Percentiles rank a stretch among this genome's conserved stretches.
Evolutionary conservation across 139 green algal species (phyloP).

Genomic region (Coelastrella sp.): DNA sequence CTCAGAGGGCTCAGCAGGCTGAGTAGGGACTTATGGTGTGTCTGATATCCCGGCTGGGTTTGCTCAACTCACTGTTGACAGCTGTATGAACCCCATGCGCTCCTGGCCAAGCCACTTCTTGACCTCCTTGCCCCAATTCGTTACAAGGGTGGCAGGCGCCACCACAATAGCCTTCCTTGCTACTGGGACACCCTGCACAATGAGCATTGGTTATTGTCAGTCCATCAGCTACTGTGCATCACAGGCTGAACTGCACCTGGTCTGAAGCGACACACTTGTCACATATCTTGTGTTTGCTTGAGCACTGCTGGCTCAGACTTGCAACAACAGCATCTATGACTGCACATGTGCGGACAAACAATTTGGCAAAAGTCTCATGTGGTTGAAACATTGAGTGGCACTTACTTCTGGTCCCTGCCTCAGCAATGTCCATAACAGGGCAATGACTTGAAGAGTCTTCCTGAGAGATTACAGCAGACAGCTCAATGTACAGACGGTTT

Average conservation of each 20-base stretch:
- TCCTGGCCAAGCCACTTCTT: slow-evolving; percentile 90
- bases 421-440: slow-evolving; percentile 85
- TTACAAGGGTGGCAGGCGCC: slow-evolving; percentile 74
- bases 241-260: too few relatives aligned
- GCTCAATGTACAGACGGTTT: too few relatives aligned
- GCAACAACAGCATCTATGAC: too few relatives aligned
- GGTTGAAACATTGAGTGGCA: too few relatives aligned
- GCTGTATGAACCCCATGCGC: slow-evolving; percentile 63
- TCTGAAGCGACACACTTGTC: too few relatives aligned
- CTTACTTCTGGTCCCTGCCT: slow-evolving; percentile 72
- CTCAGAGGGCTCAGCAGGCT: too few relatives aligned
- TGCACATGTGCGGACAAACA: too few relatives aligned
- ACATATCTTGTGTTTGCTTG: too few relatives aligned
- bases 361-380: too few relatives aligned
- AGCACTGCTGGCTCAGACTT: too few relatives aligned
- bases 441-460: slow-evolving; percentile 87
- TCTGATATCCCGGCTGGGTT: background rate
- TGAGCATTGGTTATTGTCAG: background rate
- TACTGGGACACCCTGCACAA: slow-evolving; percentile 32
- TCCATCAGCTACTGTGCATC: too few relatives aligned
- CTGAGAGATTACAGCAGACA: slow-evolving; percentile 48
- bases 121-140: slow-evolving; percentile 84
- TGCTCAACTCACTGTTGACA: background rate
- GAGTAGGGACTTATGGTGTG: too few relatives aligned
- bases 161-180: slow-evolving; percentile 77